Evolutionary conservation across 108 stramenopile species (phyloP).

Genomic region (Stephanodiscus minutulus): DNA sequence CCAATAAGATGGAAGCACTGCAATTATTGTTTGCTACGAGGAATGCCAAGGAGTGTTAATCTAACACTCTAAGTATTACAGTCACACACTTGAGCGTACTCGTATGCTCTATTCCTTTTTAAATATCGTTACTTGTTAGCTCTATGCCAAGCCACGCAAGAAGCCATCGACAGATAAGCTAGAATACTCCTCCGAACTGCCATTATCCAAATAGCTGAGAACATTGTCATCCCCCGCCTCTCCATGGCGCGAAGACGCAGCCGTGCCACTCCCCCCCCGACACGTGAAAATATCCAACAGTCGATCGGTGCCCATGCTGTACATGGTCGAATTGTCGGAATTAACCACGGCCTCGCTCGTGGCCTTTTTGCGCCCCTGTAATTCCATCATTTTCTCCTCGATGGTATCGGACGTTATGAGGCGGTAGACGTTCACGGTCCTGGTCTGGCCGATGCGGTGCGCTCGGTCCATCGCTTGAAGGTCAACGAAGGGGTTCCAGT

Average conservation of each 20-base stretch:
- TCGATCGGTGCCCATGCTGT: constrained; percentile 87
- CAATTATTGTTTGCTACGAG: constrained; percentile 3
- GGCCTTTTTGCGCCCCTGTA: constrained; percentile 71
- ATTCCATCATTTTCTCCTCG: constrained; percentile 90
- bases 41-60: constrained; percentile 1
- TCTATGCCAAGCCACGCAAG: constrained; percentile 30
- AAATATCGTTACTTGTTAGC: background rate
- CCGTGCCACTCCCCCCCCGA: constrained; percentile 21
- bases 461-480: constrained; percentile 78
- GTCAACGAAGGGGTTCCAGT: constrained; percentile 86
- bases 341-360: constrained; percentile 86
- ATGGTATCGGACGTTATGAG: constrained; percentile 87
- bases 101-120: background rate
- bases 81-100: no score
- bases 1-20: background rate
- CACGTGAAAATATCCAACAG: constrained; percentile 83
- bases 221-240: constrained; percentile 31
- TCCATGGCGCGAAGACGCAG: constrained; percentile 1
- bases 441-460: constrained; percentile 78
- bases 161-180: constrained; percentile 38
- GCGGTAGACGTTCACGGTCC: constrained; percentile 90
- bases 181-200: constrained; percentile 24
- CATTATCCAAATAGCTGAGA: constrained; percentile 44
- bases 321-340: constrained; percentile 86
- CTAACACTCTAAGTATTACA: background rate